Evolutionary conservation across 352 stramenopile genomes (phyloP), one percentile per base, ranked within the genome.

Genomic region (Globisporangium ultimum): DNA sequence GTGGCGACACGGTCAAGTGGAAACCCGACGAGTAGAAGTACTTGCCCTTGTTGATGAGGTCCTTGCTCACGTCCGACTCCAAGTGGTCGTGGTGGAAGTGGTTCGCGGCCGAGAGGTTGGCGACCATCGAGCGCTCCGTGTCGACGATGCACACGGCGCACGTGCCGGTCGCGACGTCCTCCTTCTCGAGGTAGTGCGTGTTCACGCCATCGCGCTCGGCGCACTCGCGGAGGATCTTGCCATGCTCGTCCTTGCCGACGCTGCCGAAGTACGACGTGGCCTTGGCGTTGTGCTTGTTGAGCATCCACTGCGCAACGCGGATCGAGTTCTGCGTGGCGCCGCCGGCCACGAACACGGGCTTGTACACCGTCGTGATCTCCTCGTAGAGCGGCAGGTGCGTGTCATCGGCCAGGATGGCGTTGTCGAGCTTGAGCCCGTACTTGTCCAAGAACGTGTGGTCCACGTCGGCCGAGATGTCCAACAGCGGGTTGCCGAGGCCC

Each of bases 301-400:
- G 78, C 96, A 99, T 99, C 97, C 97, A 99, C 79, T 99, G 96
- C 4, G 97, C 97, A n/a, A 99, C 95, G 55, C 97, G 95, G 73
- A 99, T 99, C 59, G 85, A 96, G 86, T 99, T 99, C 79, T 99
- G 97, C 17, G 97, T 99, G 47, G 97, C 97, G 54, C 97, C 97
- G 34, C 94, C 97, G 9, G 97, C 97, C 68, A 99, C 98, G 80
- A 97, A 99, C 61, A 97, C 78, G 3, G 97, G 93, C 58, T 91
- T 85, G 72, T 91, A 97, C 64, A 89, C 70, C 34, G 73, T 88
- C 41, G 90, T 81, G 43, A 98, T 76, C 74, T 98, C 95, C 49
- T 98, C 84, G 80, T 98, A 99, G 54, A 99, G 86, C 55, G 96
- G 89, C 61, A 97, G 63, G 82, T 99, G 97, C 61, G 97, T 98